Conservation (phyloP, 2,329 filamentous ascomycete species). For the Colletotrichum eleusines region DNA sequence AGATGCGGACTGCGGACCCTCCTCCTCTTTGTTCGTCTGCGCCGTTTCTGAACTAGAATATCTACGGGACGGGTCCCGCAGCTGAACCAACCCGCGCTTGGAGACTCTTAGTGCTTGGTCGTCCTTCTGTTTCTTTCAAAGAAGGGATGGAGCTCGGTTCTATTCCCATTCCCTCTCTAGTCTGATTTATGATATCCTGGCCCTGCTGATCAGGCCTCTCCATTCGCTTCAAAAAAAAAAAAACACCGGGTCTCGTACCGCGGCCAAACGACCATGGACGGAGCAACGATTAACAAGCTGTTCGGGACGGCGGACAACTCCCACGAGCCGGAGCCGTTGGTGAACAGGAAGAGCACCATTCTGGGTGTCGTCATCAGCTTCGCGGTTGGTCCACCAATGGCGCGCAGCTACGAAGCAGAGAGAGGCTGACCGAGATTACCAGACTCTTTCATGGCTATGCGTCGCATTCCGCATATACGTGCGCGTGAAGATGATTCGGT, state of each 20-base stretch:
- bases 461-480: constrained; percentile 48
- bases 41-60: background rate
- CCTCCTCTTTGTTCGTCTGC: background rate
- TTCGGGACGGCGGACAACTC: constrained; percentile 37
- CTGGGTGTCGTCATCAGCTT: constrained; percentile 48
- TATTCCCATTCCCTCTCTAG: background rate
- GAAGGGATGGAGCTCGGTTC: constrained; percentile 32
- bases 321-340: constrained; percentile 47
- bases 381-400: constrained; percentile 42
- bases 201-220: background rate
- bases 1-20: background rate
- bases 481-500: constrained; percentile 45
- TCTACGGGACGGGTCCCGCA: background rate
- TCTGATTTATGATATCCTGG: constrained; percentile 5
- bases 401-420: rapidly evolving
- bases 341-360: constrained; percentile 48
- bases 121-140: background rate
- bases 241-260: constrained; percentile 3
- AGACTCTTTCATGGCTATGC: constrained; percentile 49
- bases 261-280: constrained; percentile 29
- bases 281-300: constrained; percentile 10
- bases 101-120: background rate
- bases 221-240: background rate
- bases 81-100: too few species aligned
- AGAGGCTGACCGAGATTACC: background rate